These are phyloP conservation scores for Apophysomyces ossiformis DNA, from an alignment of 371 early-diverging fungal genomes.

Conservation along the genomic window DNA sequence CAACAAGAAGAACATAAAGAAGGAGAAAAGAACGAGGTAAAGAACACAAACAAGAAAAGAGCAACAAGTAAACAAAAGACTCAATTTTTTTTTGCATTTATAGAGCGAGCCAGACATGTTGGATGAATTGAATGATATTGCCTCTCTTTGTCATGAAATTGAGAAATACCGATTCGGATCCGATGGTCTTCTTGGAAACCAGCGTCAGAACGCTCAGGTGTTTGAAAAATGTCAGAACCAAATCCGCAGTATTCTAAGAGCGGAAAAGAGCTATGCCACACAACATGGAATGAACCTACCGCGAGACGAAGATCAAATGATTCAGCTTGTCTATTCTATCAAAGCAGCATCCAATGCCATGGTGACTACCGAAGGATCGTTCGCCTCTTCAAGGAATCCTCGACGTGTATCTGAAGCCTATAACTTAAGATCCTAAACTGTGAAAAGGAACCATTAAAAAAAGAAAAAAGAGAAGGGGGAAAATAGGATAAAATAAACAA, in stretches of 20 bases:
- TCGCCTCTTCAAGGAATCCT: slow-evolving; percentile 20
- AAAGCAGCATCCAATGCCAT: slow-evolving; percentile 35
- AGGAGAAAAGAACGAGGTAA: not conserved
- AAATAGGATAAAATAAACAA: too few species aligned
- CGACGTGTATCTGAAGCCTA: slow-evolving; percentile 51
- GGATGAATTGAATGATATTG: slow-evolving; percentile 35
- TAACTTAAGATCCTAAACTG: slow-evolving; percentile 28
- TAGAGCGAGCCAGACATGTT: slow-evolving; percentile 12
- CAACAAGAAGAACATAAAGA: not conserved
- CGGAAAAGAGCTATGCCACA: slow-evolving; percentile 51
- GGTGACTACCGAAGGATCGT: slow-evolving; percentile 21
- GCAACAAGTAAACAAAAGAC: too few species aligned
- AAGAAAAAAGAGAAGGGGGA: too few species aligned
- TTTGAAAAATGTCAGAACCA: slow-evolving; percentile 59
- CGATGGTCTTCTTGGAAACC: slow-evolving; percentile 25
- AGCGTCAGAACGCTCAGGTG: slow-evolving; percentile 48
- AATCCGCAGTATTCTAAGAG: slow-evolving; percentile 48
- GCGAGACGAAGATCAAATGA: slow-evolving; percentile 57
- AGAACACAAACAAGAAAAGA: too few species aligned
- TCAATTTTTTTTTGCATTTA: not conserved
- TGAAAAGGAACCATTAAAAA: too few species aligned
- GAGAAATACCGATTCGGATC: slow-evolving; percentile 50
- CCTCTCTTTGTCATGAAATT: slow-evolving; percentile 48
- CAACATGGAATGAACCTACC: slow-evolving; percentile 48
- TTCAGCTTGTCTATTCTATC: slow-evolving; percentile 52